Evolutionary conservation across 2,329 filamentous ascomycete species (phyloP).

Genomic region (Neodidymelliopsis sp.): DNA sequence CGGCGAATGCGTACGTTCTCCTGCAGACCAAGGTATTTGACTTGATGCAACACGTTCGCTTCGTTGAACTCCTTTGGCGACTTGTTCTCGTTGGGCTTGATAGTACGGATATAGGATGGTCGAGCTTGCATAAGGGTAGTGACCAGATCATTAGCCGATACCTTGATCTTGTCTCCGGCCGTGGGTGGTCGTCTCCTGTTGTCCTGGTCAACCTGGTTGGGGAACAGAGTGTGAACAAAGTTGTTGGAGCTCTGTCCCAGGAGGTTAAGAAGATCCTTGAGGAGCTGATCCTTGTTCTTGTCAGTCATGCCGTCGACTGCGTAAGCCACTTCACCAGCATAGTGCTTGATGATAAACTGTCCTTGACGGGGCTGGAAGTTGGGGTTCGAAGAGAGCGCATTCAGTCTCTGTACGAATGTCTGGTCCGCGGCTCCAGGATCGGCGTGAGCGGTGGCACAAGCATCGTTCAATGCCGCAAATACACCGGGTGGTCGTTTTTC

Average conservation of each 20-base stretch:
- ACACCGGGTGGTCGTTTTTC: conserved; percentile 88
- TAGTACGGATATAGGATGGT: conserved; percentile 97
- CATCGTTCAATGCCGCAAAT: conserved; percentile 96
- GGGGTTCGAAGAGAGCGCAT: conserved; percentile 83
- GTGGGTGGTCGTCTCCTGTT: conserved; percentile 94
- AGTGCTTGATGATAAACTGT: conserved; percentile 98
- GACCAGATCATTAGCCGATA: conserved; percentile 92
- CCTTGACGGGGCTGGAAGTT: conserved; percentile 93
- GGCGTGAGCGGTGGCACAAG: conserved; percentile 96
- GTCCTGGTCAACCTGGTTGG: conserved; percentile 91
- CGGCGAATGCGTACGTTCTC: conserved; percentile 98
- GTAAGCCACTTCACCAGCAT: conserved; percentile 95
- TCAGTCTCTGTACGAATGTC: conserved; percentile 93
- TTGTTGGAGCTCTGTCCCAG: conserved; percentile 82
- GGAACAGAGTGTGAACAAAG: conserved; percentile 90
- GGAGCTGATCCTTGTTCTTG: conserved; percentile 97
- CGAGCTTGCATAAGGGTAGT: conserved; percentile 96
- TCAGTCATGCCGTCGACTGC: conserved; percentile 96
- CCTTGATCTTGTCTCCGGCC: conserved; percentile 93
- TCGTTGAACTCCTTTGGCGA: conserved; percentile 91
- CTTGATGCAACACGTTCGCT: conserved; percentile 93
- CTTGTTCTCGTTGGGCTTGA: conserved; percentile 99
- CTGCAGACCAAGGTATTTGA: conserved; percentile 98
- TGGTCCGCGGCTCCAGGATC: conserved; percentile 93
- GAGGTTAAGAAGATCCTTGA: conserved; percentile 91